Conservation (phyloP, 768 basidiomycete genomes). For the Suillus variegatus region DNA sequence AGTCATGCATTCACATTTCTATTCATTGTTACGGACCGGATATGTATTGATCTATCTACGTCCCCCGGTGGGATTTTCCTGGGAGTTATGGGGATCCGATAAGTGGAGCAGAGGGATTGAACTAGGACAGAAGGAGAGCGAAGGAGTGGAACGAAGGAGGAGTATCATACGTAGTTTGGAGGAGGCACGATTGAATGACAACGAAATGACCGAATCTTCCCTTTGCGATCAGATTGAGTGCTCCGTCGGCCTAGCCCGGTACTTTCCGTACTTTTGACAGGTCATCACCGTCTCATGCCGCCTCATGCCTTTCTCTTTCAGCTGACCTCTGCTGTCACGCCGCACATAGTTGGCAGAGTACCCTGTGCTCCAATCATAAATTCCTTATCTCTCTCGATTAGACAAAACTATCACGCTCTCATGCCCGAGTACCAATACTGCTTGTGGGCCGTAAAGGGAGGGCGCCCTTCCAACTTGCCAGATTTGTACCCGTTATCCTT, state of each 20-base stretch:
- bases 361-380: no score
- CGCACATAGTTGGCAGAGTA: neutral
- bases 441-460: neutral
- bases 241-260: neutral
- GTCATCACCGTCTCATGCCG: neutral
- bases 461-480: neutral
- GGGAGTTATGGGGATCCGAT: slow-evolving; percentile 1
- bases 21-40: slow-evolving; percentile 19
- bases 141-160: slow-evolving; percentile 22
- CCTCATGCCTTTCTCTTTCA: neutral
- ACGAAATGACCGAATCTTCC: slow-evolving; percentile 18
- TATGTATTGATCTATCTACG: slow-evolving; percentile 32
- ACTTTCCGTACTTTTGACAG: neutral
- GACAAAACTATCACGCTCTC: neutral
- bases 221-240: no score
- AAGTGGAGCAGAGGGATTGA: slow-evolving; percentile 7
- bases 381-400: neutral
- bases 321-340: neutral
- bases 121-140: slow-evolving; percentile 17
- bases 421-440: neutral
- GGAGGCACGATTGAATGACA: slow-evolving; percentile 48
- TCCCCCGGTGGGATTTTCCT: slow-evolving; percentile 27
- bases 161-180: slow-evolving; percentile 17
- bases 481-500: neutral
- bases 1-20: slow-evolving; percentile 26